These are phyloP conservation scores for Cercophora sp. DNA, from an alignment of 495 filamentous ascomycete genomes.

Conservation along the genomic window DNA sequence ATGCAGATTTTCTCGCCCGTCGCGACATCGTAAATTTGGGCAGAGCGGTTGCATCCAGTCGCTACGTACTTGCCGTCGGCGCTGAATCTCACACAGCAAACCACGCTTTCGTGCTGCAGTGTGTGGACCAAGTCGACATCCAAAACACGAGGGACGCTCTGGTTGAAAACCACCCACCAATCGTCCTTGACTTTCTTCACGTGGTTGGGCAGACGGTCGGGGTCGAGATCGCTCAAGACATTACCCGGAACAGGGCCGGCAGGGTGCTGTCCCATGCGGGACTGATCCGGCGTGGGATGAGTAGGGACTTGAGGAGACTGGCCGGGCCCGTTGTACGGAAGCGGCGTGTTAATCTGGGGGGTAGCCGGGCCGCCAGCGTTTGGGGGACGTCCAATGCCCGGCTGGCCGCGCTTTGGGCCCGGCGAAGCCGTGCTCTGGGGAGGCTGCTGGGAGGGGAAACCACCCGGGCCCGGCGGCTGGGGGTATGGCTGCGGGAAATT, in stretches of 20 bases:
- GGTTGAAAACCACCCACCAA: conserved; percentile 91
- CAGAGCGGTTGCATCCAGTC: conserved; percentile 83
- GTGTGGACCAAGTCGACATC: conserved; percentile 89
- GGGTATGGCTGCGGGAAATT: conserved; percentile 45
- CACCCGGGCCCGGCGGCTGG: conserved; percentile 47
- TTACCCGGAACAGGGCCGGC: conserved; percentile 57
- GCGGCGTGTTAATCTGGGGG: conserved; percentile 79
- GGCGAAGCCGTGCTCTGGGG: conserved; percentile 76
- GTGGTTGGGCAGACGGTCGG: conserved; percentile 73
- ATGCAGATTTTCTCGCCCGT: conserved; percentile 74
- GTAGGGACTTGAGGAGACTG: conserved; percentile 76
- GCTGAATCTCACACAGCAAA: conserved; percentile 89
- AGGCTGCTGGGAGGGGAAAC: conserved; percentile 62
- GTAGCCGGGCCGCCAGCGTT: conserved; percentile 76
- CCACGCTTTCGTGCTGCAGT: conserved; percentile 79
- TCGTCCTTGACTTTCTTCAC: conserved; percentile 79
- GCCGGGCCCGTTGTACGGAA: conserved; percentile 76
- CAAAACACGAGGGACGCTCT: conserved; percentile 72
- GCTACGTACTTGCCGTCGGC: conserved; percentile 84
- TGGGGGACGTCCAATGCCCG: conserved; percentile 51
- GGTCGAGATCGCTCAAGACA: conserved; percentile 80
- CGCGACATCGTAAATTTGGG: conserved; percentile 83
- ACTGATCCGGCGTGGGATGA: conserved; percentile 68
- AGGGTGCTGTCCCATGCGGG: conserved; percentile 28
- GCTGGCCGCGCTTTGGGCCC: conserved; percentile 61